phyloP scores from a whole-genome alignment of 495 filamentous ascomycete species.

The Penicillium flavigenum region DNA sequence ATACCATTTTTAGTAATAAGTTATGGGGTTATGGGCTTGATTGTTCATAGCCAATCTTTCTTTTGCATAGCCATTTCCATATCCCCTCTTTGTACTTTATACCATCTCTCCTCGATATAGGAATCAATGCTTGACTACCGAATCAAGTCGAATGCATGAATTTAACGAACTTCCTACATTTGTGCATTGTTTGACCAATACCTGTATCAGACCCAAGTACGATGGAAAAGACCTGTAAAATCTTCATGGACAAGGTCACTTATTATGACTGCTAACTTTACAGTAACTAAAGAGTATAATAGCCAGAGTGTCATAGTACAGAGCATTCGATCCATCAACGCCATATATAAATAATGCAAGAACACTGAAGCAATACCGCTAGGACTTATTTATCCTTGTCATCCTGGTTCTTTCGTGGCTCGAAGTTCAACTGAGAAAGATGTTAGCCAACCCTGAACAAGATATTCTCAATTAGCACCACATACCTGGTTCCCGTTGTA shows the following conservation, averaged over 20 bases:
- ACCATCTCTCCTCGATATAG: slow-evolving; percentile 30
- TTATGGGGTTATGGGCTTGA: slow-evolving; percentile 4
- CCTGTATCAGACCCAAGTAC: neutral
- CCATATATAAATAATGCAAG: slow-evolving; percentile 3
- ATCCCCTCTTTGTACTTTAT: slow-evolving; percentile 31
- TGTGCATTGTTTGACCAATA: neutral
- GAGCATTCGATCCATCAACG: neutral
- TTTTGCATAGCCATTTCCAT: slow-evolving; percentile 25
- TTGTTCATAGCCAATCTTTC: slow-evolving; percentile 4
- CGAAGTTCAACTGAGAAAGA: slow-evolving; percentile 64
- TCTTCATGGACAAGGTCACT: neutral
- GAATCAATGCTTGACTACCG: slow-evolving; percentile 14
- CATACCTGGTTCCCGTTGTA: slow-evolving; percentile 90
- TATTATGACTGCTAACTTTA: neutral
- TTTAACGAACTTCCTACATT: neutral
- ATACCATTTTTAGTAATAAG: slow-evolving; percentile 13
- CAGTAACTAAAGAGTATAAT: neutral
- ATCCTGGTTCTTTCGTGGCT: slow-evolving; percentile 65
- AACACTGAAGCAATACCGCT: neutral
- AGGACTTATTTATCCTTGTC: slow-evolving; percentile 31
- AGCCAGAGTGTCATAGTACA: slow-evolving; percentile 3
- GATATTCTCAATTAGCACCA: neutral
- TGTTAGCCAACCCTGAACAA: slow-evolving; percentile 2
- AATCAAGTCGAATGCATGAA: slow-evolving; percentile 12
- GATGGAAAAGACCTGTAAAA: neutral